Evolutionary conservation across 2,329 filamentous ascomycete species (phyloP), one percentile per base, ranked within the genome.

Genomic region (Gnomoniopsis smithogilvyi): DNA sequence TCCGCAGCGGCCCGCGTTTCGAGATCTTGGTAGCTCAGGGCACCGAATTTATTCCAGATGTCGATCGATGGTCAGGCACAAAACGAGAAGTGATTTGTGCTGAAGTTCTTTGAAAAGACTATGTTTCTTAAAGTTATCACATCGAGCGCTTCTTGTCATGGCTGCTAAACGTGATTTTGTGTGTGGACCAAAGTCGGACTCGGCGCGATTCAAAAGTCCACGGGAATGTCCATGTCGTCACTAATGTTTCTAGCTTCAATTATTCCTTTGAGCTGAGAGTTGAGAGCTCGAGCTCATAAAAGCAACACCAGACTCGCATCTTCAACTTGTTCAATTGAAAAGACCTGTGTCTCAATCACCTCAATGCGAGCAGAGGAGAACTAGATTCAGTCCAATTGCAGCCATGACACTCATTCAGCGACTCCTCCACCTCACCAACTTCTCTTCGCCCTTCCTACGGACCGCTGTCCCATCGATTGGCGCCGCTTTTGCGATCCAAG

Each of bases 401-500:
- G 47, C 17, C 15, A 75, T 75, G 71, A 60, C 72, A n/a, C 66
- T 77, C 34, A 62, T 76, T 34, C 68, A 72, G 47, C 73, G 75
- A 51, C 72, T 89, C 54, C 81, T 90, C 38, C 78, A 80, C 65
- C 72, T 80, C 11, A 88, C 85, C 33, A 83, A 84, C 69, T 89
- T 84, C 76, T 78, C 78, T 60, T 83, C 75, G 54, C 85, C 86
- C 1, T 80, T 90, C 59, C 76, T 89, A 14, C 79, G 84, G 47
- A 87, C 84, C 1, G 73, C 88, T 11, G 75, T 88, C 2, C 87
- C 87, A 2, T 80, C 80, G 38, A 78, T 88, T 14, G 80, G 80
- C 6, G 80, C 87, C 11, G 86, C 86, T 2, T 86, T 86, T 64
- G 82, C 81, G 1, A 76, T 90, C 50, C 87, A 90, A 73, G 76